Percentiles rank a stretch among this genome's conserved stretches.
Conservation (phyloP, 805 yeast species). For the Saccharomycopsis javanensis region DNA sequence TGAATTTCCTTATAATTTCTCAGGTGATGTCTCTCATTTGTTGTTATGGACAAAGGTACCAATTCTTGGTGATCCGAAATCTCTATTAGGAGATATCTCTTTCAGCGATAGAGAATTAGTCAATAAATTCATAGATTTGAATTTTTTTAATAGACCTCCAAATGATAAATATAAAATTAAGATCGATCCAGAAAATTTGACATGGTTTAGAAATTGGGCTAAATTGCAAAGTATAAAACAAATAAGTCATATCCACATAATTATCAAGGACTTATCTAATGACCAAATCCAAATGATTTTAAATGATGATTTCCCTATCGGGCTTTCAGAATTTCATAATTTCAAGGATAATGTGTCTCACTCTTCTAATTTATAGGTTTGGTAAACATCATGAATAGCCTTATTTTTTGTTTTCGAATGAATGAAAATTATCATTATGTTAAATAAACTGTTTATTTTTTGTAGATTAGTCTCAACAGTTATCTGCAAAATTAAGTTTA, state of each 20-base stretch:
- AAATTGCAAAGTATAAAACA: constrained; percentile 56
- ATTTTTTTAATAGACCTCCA: neutral
- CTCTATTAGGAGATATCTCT: constrained; percentile 43
- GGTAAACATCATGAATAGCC: no score
- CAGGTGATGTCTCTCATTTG: constrained; percentile 41
- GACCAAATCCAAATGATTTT: constrained; percentile 19
- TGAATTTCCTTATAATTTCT: constrained; percentile 61
- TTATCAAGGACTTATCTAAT: constrained; percentile 35
- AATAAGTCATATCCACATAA: constrained; percentile 62
- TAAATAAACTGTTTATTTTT: no score
- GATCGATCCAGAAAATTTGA: constrained; percentile 30
- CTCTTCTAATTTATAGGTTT: neutral
- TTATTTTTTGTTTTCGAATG: no score
- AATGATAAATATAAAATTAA: constrained; percentile 37
- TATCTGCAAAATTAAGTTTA: no score
- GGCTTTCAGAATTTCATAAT: neutral
- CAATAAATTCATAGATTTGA: constrained; percentile 31
- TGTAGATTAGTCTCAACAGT: no score
- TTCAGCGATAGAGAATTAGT: constrained; percentile 32
- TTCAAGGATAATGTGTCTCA: neutral
- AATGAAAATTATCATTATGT: no score
- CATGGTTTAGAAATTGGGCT: constrained; percentile 70
- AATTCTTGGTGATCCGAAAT: constrained; percentile 41
- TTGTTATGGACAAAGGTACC: constrained; percentile 59
- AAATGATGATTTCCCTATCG: constrained; percentile 1